phyloP scores from a whole-genome alignment of 78 protist genomes.

The Planoprotostelium fungivorum region DNA sequence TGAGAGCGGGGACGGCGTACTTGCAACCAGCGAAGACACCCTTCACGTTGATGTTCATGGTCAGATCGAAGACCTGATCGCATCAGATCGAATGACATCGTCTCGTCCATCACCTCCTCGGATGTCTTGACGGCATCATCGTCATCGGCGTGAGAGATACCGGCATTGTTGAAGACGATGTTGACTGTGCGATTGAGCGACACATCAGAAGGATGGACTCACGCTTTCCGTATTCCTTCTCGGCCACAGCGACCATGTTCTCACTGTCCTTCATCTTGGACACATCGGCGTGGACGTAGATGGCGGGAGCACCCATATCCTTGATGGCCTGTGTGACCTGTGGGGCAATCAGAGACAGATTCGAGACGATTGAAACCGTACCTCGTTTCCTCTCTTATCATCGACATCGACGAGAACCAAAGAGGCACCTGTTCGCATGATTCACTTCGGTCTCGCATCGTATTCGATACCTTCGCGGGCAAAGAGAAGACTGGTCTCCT shows the following conservation, averaged over 20 bases:
- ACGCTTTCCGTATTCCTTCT: slow-evolving; percentile 52
- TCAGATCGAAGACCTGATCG: slow-evolving; percentile 65
- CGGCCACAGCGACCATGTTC: slow-evolving; percentile 54
- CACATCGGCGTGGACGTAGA: slow-evolving; percentile 62
- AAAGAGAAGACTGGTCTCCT: slow-evolving; percentile 55
- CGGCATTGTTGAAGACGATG: slow-evolving; percentile 81
- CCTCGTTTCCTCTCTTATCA: slow-evolving; percentile 37
- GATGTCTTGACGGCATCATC: slow-evolving; percentile 46
- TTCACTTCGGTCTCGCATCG: slow-evolving; percentile 19
- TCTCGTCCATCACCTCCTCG: slow-evolving; percentile 24
- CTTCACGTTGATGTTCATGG: slow-evolving; percentile 75
- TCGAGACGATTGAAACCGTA: not conserved
- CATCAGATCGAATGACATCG: not conserved
- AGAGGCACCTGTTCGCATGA: slow-evolving; percentile 8
- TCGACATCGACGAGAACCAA: slow-evolving; percentile 33
- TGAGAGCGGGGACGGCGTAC: slow-evolving; percentile 76
- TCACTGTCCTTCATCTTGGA: slow-evolving; percentile 39
- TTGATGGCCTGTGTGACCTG: slow-evolving; percentile 18
- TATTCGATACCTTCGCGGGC: slow-evolving; percentile 61
- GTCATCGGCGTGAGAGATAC: slow-evolving; percentile 71
- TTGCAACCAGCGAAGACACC: slow-evolving; percentile 82
- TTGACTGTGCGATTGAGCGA: slow-evolving; percentile 25
- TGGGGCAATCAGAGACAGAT: not conserved
- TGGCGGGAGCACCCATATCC: slow-evolving; percentile 36
- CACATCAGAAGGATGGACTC: not conserved